Evolutionary conservation across 1,284 basidiomycete species (phyloP), one percentile per base, ranked within the genome.

Genomic region (Ustilago loliicola): DNA sequence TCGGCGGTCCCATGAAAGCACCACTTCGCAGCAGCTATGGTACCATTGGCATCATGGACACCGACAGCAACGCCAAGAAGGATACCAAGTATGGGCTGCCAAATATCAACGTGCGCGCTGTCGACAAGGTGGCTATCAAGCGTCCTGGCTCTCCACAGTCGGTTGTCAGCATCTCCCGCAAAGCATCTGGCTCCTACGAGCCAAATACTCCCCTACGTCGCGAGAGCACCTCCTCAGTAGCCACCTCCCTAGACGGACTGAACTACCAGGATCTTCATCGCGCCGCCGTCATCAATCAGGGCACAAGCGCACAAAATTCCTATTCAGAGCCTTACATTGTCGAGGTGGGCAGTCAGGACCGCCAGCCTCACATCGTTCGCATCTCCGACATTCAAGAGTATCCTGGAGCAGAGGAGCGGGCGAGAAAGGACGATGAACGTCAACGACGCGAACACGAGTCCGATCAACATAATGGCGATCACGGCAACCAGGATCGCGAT

Each of bases 51-150:
- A 59, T 62, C 38, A 68, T 69, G 69, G 56, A 72, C 25, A 42
- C 52, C 45, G 64, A 64, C 34, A 40, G 61, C 48, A 48, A 32
- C 13, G 59, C 60, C 7, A 59, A 29, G 8, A 62, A 63, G 25
- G 62, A 72, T 36, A 50, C 27, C 38, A 82, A 79, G 61, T 80
- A 79, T 48, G 79, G 79, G 3, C 4, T 75, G 6, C 65, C 77
- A 6, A 66, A 48, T 30, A 63, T 29, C 50, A 67, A 55, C 23
- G 48, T 57, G 0, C 72, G 79, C 19, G 77, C 80, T 0, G 61
- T 75, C n/a, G 80, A 84, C 61, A 84, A 83, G 65, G 81, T 84
- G 2, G 68, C 74, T 21, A 77, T 82, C 76, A 84, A 84, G 67
- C 72, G 73, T 3, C 63, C 78, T 6, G 77, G 73, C 11, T 77